These are phyloP conservation scores for Tylopilus orsonianus DNA, from an alignment of 1,284 basidiomycete genomes.

Conservation along the genomic window DNA sequence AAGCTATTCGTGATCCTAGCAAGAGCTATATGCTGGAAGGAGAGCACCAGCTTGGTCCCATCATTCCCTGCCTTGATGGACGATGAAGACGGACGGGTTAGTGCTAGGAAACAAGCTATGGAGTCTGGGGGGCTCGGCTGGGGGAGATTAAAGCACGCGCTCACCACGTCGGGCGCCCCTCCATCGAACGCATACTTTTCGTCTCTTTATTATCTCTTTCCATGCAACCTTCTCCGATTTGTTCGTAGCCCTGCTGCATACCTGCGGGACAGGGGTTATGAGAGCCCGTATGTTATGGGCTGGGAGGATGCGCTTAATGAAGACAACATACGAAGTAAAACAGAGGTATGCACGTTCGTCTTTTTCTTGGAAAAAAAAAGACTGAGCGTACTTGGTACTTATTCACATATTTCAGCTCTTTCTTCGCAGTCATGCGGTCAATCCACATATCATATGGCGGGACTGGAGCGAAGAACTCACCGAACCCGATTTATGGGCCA, in stretches of 20 bases:
- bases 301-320: conserved; percentile 73
- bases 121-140: conserved; percentile 46
- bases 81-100: conserved; percentile 36
- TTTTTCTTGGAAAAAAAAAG: neutral
- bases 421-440: conserved; percentile 70
- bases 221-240: conserved; percentile 79
- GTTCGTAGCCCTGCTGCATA: conserved; percentile 66
- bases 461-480: conserved; percentile 64
- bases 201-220: conserved; percentile 84
- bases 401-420: conserved; percentile 47
- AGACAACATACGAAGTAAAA: conserved; percentile 65
- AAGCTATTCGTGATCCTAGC: conserved; percentile 64
- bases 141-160: conserved; percentile 60
- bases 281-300: conserved; percentile 55
- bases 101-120: conserved; percentile 37
- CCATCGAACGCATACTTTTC: conserved; percentile 68
- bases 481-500: conserved; percentile 63
- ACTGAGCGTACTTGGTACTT: conserved; percentile 2
- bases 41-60: conserved; percentile 38
- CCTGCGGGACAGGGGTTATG: conserved; percentile 47
- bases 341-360: conserved; percentile 46
- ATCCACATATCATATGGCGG: conserved; percentile 69
- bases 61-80: conserved; percentile 31
- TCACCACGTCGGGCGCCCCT: conserved; percentile 53
- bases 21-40: conserved; percentile 70